Percentiles rank a stretch among this genome's conserved stretches.
Evolutionary conservation across 768 basidiomycete genomes (phyloP).

Genomic region (Lentinus tigrinus): DNA sequence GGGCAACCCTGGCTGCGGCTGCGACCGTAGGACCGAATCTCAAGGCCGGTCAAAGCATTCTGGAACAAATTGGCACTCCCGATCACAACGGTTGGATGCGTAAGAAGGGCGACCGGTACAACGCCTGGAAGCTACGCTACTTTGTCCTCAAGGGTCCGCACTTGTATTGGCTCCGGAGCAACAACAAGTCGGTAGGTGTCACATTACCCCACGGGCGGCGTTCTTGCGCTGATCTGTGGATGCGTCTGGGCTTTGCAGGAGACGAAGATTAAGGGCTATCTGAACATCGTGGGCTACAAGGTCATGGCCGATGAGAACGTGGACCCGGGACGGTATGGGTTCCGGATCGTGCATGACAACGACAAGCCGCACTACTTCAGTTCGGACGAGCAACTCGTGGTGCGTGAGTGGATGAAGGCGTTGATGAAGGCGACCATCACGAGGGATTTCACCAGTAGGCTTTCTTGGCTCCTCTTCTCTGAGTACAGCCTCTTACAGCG

Average conservation of each 20-base stretch:
- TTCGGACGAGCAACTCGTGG: slow-evolving; percentile 77
- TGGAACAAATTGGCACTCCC: slow-evolving; percentile 87
- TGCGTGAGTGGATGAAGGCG: slow-evolving; percentile 99
- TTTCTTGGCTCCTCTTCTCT: neutral
- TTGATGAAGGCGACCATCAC: slow-evolving; percentile 98
- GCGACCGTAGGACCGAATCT: slow-evolving; percentile 18
- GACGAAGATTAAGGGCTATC: slow-evolving; percentile 93
- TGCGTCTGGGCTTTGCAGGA: slow-evolving; percentile 50
- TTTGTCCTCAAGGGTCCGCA: slow-evolving; percentile 92
- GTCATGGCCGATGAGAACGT: slow-evolving; percentile 91
- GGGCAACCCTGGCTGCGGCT: slow-evolving; percentile 1
- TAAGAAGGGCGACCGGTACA: slow-evolving; percentile 93
- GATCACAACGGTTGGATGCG: slow-evolving; percentile 94
- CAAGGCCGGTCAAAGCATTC: slow-evolving; percentile 61
- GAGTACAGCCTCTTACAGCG: slow-evolving; percentile 15
- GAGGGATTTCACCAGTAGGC: slow-evolving; percentile 85
- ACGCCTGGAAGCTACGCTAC: slow-evolving; percentile 88
- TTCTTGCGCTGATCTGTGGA: neutral
- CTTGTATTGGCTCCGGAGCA: slow-evolving; percentile 82
- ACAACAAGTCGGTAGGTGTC: slow-evolving; percentile 51
- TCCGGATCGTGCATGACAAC: slow-evolving; percentile 87
- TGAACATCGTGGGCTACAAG: slow-evolving; percentile 89
- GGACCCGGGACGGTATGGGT: slow-evolving; percentile 91
- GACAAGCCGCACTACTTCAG: slow-evolving; percentile 91
- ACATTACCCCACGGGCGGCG: slow-evolving; percentile 3